Conservation (phyloP, 306 rosid species). For the Fagus sylvatica region DNA sequence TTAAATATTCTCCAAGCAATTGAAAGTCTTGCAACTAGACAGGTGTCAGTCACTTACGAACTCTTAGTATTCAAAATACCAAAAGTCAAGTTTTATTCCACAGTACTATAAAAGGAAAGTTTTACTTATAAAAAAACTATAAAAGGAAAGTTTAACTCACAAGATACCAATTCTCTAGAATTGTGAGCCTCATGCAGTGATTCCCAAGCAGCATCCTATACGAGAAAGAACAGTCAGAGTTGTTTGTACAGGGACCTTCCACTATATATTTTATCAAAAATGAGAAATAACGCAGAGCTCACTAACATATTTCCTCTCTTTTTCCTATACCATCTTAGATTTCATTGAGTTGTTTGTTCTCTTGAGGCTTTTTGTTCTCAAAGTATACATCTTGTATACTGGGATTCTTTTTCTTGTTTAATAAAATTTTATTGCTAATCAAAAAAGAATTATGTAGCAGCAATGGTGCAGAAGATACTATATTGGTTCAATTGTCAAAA, state of each 20-base stretch:
- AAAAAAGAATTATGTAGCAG: background rate
- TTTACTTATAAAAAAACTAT: slow-evolving; percentile 4
- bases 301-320: background rate
- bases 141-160: slow-evolving; percentile 33
- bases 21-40: background rate
- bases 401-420: too few relatives aligned
- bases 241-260: slow-evolving; percentile 7
- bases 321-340: too few relatives aligned
- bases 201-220: slow-evolving; percentile 47
- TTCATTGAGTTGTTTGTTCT: too few relatives aligned
- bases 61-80: background rate
- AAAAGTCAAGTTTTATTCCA: background rate
- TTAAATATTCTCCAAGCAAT: background rate
- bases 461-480: background rate
- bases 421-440: too few relatives aligned
- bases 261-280: background rate
- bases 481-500: background rate
- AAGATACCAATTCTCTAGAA: slow-evolving; percentile 26
- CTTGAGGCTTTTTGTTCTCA: too few relatives aligned
- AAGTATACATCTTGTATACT: too few relatives aligned
- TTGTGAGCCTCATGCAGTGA: slow-evolving; percentile 37
- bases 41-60: background rate
- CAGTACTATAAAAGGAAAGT: slow-evolving; percentile 1
- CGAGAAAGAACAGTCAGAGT: slow-evolving; percentile 16
- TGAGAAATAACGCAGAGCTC: background rate